Evolutionary conservation across 768 basidiomycete species (phyloP), one percentile per base, ranked within the genome.

Genomic region (Clitopilus hobsonii): DNA sequence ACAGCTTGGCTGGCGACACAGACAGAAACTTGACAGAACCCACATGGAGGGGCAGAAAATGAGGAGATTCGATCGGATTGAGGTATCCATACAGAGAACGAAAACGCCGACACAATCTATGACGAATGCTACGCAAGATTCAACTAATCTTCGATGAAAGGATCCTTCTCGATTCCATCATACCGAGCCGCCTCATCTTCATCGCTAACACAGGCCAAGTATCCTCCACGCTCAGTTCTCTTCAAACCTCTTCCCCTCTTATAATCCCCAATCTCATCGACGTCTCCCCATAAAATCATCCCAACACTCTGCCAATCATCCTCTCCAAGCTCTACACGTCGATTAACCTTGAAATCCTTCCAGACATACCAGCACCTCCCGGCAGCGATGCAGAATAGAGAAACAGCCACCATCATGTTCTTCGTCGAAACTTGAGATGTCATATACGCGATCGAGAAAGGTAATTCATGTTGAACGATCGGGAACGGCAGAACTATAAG

Each of bases 281-380:
- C 18, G 10, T 20, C 22, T 45, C n/a, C n/a, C 41, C 16, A 45
- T 20, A 41, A 53, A 8, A 61, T 57, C 16, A 74, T 58, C 55
- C 73, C 75, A 11, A 77, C 57, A 28, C 68, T 67, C 58, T 78
- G 76, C 49, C 60, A 63, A 53, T 75, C 74, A 54, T 78, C 71
- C 38, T 70, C 62, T 10, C 76, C 76, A n/a, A 78, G 60, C 22
- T 73, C 68, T 16, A 71, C 58, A 14, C 58, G 68, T 11, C 61
- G 56, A 53, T 75, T 68, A 7, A 71, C 53, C 29, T 62, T 54
- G 53, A 76, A 75, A 11, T 65, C 69, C 28, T 69, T 63, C 77
- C 77, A 79, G 25, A 65, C 65, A 49, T 64, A 60, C 28, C 64
- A 60, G n/a, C 65, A 65, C 51, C 69, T 68, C 5, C 65, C 67